A percentile compares a stretch with the other conserved stretches of the same genome.
Conservation (phyloP, 163 green algal genomes). For the Volvox carteri region DNA sequence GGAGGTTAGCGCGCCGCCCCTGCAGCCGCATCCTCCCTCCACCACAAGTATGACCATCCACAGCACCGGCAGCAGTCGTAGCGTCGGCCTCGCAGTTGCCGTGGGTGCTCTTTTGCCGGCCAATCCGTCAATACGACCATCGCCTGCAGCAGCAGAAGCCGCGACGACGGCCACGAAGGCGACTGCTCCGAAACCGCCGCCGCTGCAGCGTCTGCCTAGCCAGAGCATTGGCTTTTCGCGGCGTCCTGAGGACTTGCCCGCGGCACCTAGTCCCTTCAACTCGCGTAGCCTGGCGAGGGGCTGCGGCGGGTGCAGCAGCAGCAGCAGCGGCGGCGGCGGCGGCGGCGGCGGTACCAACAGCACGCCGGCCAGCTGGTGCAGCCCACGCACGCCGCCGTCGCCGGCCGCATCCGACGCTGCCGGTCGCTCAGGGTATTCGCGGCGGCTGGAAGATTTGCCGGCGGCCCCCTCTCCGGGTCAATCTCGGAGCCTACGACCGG, state of each 20-base stretch:
- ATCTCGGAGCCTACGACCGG: slow-evolving; percentile 22
- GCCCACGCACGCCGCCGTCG: neutral
- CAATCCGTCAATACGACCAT: no score
- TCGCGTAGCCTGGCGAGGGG: slow-evolving; percentile 21
- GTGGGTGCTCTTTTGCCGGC: neutral
- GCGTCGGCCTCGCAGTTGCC: neutral
- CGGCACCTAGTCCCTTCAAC: slow-evolving; percentile 1
- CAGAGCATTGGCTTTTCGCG: slow-evolving; percentile 13
- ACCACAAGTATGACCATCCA: neutral
- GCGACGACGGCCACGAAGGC: neutral
- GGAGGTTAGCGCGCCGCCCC: no score
- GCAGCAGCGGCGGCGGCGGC: neutral
- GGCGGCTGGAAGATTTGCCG: neutral
- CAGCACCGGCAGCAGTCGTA: neutral
- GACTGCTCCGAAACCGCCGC: neutral
- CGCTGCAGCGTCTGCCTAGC: neutral
- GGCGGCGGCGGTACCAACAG: neutral
- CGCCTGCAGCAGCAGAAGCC: neutral
- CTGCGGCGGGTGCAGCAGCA: neutral
- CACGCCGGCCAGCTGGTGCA: neutral
- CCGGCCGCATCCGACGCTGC: neutral
- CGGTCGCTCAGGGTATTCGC: neutral
- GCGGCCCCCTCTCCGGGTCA: neutral
- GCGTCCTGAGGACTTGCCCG: slow-evolving; percentile 17
- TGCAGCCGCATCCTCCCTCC: neutral